A percentile compares a stretch with the other conserved stretches of the same genome.
Evolutionary conservation across 2,329 filamentous ascomycete genomes (phyloP).

Genomic region (Trichoderma breve): DNA sequence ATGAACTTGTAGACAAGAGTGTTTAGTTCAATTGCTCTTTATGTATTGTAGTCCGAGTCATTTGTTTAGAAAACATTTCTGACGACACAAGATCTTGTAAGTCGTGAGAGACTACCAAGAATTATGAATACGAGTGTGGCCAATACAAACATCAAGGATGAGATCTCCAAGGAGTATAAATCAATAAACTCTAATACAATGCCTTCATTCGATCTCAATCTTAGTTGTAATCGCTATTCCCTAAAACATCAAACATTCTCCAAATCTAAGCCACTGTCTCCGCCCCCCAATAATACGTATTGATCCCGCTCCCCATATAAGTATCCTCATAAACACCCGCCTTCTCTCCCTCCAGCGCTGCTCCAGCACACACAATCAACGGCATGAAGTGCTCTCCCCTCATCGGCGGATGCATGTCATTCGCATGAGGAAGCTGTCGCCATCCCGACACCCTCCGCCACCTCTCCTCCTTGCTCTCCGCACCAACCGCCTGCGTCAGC

Average conservation of each 20-base stretch:
- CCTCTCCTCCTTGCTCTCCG: slow-evolving; percentile 35
- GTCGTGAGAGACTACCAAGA: too few species aligned
- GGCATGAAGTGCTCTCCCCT: slow-evolving; percentile 61
- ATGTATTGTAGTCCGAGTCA: not conserved
- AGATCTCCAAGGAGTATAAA: too few species aligned
- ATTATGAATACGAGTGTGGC: too few species aligned
- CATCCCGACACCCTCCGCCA: slow-evolving; percentile 44
- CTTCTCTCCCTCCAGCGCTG: slow-evolving; percentile 44
- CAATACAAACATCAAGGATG: too few species aligned
- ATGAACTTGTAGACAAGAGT: not conserved
- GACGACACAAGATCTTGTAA: not conserved
- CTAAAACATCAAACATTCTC: too few species aligned
- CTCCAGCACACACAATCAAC: slow-evolving; percentile 55
- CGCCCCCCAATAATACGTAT: slow-evolving; percentile 55
- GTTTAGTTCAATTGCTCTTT: not conserved
- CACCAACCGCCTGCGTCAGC: slow-evolving; percentile 41
- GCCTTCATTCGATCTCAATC: not conserved
- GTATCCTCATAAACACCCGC: slow-evolving; percentile 48
- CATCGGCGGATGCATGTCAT: slow-evolving; percentile 52
- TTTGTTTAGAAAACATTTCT: not conserved
- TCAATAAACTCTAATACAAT: not conserved
- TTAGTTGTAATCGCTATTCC: not conserved
- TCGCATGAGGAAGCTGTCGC: slow-evolving; percentile 47
- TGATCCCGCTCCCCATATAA: slow-evolving; percentile 49
- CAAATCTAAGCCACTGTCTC: slow-evolving; percentile 25